Conservation (phyloP, 805 yeast genomes). For the Starmerella powellii region DNA sequence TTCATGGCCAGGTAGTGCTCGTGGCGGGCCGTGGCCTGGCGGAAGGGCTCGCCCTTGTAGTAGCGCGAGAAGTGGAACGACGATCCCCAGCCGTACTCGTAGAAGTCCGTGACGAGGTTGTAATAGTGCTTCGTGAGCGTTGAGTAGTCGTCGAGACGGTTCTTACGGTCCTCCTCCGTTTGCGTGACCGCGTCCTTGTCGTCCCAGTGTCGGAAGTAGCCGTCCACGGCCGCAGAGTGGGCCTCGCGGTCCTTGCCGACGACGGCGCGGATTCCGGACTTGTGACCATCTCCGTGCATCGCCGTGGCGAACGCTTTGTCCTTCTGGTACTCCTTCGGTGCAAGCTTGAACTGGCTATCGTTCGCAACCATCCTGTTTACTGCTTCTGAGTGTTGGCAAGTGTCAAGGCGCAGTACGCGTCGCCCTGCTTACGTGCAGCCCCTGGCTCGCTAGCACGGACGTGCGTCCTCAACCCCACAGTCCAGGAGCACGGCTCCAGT, state of each 20-base stretch:
- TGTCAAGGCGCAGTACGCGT: no score
- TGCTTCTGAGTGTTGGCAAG: no score
- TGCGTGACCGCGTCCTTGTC: constrained; percentile 44
- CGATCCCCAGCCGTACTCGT: constrained; percentile 99
- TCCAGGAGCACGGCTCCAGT: no score
- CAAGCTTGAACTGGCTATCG: constrained; percentile 28
- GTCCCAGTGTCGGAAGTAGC: constrained; percentile 96
- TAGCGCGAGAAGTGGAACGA: constrained; percentile 95
- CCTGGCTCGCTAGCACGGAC: neutral
- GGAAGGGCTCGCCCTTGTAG: constrained; percentile 84
- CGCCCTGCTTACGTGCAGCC: neutral
- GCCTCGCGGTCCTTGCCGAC: constrained; percentile 67
- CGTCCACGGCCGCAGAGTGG: constrained; percentile 69
- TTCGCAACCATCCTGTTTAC: constrained; percentile 1
- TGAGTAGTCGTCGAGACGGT: constrained; percentile 73
- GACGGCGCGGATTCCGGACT: constrained; percentile 66
- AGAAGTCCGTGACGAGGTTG: constrained; percentile 93
- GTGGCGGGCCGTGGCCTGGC: constrained; percentile 86
- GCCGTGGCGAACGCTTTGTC: constrained; percentile 71
- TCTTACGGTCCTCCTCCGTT: constrained; percentile 46
- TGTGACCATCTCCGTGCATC: constrained; percentile 67
- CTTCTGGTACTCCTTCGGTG: constrained; percentile 43
- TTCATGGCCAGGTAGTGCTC: constrained; percentile 87
- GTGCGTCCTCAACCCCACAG: no score
- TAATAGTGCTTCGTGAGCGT: constrained; percentile 89